Evolutionary conservation across 768 basidiomycete species (phyloP).

Genomic region (Agaricus subrufescens): DNA sequence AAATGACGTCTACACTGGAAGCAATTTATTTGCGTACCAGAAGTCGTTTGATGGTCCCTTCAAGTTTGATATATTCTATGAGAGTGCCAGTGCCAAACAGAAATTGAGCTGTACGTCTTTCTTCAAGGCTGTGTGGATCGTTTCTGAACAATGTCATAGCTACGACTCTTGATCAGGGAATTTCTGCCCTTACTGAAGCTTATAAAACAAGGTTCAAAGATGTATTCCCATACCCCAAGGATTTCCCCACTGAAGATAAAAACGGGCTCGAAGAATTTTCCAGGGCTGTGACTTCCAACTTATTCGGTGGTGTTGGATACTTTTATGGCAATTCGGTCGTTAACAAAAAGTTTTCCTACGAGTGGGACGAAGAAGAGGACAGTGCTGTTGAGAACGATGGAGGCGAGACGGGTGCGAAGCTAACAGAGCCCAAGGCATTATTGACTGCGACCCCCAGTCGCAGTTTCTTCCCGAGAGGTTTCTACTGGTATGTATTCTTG

Average conservation of each 20-base stretch:
- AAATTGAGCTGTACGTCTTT: slow-evolving; percentile 55
- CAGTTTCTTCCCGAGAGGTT: slow-evolving; percentile 96
- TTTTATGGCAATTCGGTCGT: slow-evolving; percentile 91
- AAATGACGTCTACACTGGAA: slow-evolving; percentile 64
- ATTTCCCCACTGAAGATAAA: slow-evolving; percentile 43
- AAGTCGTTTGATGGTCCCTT: slow-evolving; percentile 82
- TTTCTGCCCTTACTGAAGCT: slow-evolving; percentile 55
- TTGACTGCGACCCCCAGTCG: slow-evolving; percentile 93
- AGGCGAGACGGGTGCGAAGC: slow-evolving; percentile 45
- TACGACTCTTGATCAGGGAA: slow-evolving; percentile 58
- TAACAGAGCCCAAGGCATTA: slow-evolving; percentile 73
- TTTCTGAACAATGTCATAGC: slow-evolving; percentile 36
- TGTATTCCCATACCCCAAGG: slow-evolving; percentile 63
- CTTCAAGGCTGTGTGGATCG: background rate
- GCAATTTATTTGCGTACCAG: slow-evolving; percentile 86
- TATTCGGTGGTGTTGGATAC: slow-evolving; percentile 91
- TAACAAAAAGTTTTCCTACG: slow-evolving; percentile 79
- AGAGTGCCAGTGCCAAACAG: slow-evolving; percentile 65
- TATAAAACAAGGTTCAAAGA: slow-evolving; percentile 66
- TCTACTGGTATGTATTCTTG: slow-evolving; percentile 70
- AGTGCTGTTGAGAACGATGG: slow-evolving; percentile 30
- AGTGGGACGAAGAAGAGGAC: slow-evolving; percentile 78
- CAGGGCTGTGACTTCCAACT: slow-evolving; percentile 83
- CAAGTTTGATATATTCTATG: slow-evolving; percentile 87
- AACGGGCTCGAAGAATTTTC: slow-evolving; percentile 67